Evolutionary conservation across 306 rosid genomes (phyloP), one percentile per base, ranked within the genome.

Genomic region (Myrica gale): DNA sequence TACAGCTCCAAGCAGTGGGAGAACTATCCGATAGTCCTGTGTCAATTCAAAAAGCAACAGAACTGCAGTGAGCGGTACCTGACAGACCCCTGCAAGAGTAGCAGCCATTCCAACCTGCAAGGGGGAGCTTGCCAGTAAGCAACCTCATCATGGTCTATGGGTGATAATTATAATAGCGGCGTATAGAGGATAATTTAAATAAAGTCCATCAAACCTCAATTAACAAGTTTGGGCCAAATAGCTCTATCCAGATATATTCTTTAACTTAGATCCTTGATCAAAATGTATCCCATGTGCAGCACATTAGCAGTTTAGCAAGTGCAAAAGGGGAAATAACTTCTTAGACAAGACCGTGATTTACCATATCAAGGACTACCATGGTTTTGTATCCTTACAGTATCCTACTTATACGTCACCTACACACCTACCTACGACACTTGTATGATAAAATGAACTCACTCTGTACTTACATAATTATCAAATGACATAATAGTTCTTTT

Each of bases 81-180:
- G 97, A 72, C 98, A 92, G 69, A 95, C 97, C 69, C 98, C 98
- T 63, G 98, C 95, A 80, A 92, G 98, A 81, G 96, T 92, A 32
- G 97, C 96, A 68, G 93, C 97, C 97, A 95, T 95, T 80, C 98
- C 98, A 82, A 95, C 98, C 98, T 95, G 93, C 81, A 87, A 85
- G 86, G 69, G 71, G 71, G 72, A 79, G 56, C 73, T 72, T 46
- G 53, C 60, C 60, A 74, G 19, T 53, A 48, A 70, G 83, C 81
- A 85, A 74, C 71, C 54, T 1, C 66, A 78, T 47, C 67, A 68
- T 46, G 71, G 60, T 71, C 52, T 73, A 73, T 43, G 58, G 70
- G 48, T 16, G 42, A 47, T 1, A 69, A 42, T 47, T 12, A 32
- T 58, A 68, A 55, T 20, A 7, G 67, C 70, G 1, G 21, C 2